These are phyloP conservation scores for Xylaria castorea DNA, from an alignment of 495 filamentous ascomycete species.

Conservation along the genomic window DNA sequence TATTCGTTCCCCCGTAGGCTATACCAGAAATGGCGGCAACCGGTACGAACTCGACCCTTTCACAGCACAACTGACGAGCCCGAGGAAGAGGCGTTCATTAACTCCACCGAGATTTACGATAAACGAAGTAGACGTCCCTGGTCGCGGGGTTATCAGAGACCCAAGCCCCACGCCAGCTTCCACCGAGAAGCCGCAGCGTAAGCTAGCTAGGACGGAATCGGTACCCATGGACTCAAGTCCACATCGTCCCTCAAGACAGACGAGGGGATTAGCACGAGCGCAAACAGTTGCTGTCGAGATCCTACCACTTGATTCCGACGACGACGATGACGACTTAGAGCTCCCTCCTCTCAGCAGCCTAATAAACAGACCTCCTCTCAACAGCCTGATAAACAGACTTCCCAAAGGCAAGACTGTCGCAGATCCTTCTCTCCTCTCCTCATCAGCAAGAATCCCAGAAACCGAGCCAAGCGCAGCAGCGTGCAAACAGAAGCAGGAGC, in stretches of 20 bases:
- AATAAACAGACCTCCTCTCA: conserved; percentile 27
- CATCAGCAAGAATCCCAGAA: not conserved
- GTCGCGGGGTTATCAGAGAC: not conserved
- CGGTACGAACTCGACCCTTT: not conserved
- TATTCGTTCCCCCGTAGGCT: conserved; percentile 24
- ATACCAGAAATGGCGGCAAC: not conserved
- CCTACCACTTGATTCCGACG: conserved; percentile 41
- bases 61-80: not conserved
- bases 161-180: conserved; percentile 32
- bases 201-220: conserved; percentile 37
- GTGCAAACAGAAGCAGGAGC: not conserved
- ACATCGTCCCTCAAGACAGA: conserved; percentile 19
- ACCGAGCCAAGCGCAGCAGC: not conserved
- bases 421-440: not conserved
- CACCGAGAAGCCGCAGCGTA: conserved; percentile 31
- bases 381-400: conserved; percentile 24
- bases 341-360: conserved; percentile 35
- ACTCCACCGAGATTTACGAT: conserved; percentile 21
- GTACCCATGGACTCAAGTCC: conserved; percentile 26
- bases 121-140: conserved; percentile 1
- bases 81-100: conserved; percentile 23
- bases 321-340: conserved; percentile 41
- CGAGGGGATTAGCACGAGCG: conserved; percentile 50
- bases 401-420: conserved; percentile 12
- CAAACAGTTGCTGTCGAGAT: conserved; percentile 52